Evolutionary conservation across 805 yeast genomes (phyloP), one percentile per base, ranked within the genome.

Genomic region (Tetrapisispora namnaoensis): DNA sequence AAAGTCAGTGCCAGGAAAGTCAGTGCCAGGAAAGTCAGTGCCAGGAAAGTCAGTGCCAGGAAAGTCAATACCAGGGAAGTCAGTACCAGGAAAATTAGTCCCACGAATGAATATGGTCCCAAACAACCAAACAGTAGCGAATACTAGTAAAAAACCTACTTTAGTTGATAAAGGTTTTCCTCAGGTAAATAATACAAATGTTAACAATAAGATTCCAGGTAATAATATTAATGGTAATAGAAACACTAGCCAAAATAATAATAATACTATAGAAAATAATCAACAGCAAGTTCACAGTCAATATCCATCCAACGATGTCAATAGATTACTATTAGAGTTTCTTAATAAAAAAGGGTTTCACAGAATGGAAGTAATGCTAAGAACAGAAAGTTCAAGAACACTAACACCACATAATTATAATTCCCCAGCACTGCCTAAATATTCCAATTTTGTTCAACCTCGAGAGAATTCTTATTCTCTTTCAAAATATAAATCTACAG

Each of bases 341-440:
- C 74, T 93, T 55, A 85, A 82, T 64, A 91, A 93, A 60, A 89
- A 90, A 65, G 99, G 99, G 2, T 93, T 87, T 61, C 90, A 86
- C 56, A 80, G 83, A 56, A 91, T 98, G 0, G 99, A 93, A 65
- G 89, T 96, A 2, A 87, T 90, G 83, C 74, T 93, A 45, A 78
- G 99, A 52, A 79, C 89, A 52, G 99, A 93, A 64, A 77, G 83
- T 54, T 75, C 87, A 0, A 80, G 83, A 51, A 75, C 82, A 0
- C 70, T 73, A 4, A 74, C 82, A 0, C 70, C 79, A 16, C 72
- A 72, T 36, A 71, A 69, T 27, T 76, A 77, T 13, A 69, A 68
- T 1, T 72, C 80, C 1, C 66, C 75, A 14, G 72, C 70, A n/a
- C 70, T 67, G 13, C 75, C 85, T 1, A 65, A 75, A 3, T 65